Evolutionary conservation across 768 basidiomycete genomes (phyloP).

Genomic region (Exidia glandulosa): DNA sequence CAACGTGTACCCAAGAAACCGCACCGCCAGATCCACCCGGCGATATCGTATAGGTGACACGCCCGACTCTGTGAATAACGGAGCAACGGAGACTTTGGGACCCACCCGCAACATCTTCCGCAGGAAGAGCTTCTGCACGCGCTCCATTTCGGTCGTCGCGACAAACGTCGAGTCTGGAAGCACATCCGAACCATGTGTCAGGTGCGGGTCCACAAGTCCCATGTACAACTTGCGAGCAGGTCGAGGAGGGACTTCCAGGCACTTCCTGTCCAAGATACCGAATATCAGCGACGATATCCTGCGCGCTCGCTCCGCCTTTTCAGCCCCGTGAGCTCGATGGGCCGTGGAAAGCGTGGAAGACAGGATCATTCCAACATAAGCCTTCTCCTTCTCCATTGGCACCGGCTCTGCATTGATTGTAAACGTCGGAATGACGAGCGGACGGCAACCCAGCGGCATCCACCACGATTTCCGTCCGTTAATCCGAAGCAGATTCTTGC

Average conservation of each 20-base stretch:
- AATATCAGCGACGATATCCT: conserved; percentile 4
- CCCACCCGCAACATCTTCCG: conserved; percentile 14
- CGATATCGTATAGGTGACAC: conserved; percentile 13
- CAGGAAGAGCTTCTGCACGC: conserved; percentile 12
- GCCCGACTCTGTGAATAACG: conserved; percentile 17
- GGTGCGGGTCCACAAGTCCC: conserved; percentile 10
- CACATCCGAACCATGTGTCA: conserved; percentile 8
- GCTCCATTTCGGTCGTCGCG: conserved; percentile 1
- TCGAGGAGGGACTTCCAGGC: neutral
- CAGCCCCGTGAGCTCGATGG: conserved; percentile 8
- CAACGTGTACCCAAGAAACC: conserved; percentile 9
- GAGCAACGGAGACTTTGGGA: conserved; percentile 5
- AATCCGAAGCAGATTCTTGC: conserved; percentile 15
- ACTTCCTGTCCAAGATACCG: no score
- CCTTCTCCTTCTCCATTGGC: neutral
- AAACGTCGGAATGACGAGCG: neutral
- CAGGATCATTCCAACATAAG: conserved; percentile 6
- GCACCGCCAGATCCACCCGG: conserved; percentile 9
- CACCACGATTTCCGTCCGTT: conserved; percentile 15
- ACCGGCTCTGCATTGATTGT: neutral
- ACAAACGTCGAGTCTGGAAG: conserved; percentile 5
- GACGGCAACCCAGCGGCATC: conserved; percentile 12
- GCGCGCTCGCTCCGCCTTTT: conserved; percentile 10
- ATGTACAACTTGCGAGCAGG: conserved; percentile 6
- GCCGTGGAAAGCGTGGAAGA: neutral